Evolutionary conservation across 208 protist genomes (phyloP), one percentile per base, ranked within the genome.

Genomic region (Acanthamoeba divionensis): DNA sequence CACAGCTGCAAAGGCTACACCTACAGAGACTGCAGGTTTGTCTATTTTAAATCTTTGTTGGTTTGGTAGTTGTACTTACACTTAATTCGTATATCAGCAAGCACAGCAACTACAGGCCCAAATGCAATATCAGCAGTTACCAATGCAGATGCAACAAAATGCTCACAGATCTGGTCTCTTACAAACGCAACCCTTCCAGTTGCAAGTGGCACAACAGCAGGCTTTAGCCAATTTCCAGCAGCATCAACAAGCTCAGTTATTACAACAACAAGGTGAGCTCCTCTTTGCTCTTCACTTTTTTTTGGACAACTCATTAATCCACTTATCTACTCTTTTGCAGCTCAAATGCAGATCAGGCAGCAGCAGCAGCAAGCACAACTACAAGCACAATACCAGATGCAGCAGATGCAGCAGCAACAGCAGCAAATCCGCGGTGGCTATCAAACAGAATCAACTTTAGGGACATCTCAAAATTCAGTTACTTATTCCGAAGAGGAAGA

Each of bases 341-440:
- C 15, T 21, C 52, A 57, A 33, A 33, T 33, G 62, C 62, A 67
- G 62, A 67, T 67, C 62, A 24, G 38, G n/a, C 62, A 67, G 62
- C 62, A 24, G n/a, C 62, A 67, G 29, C 62, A 67, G 29, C 62
- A 67, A 33, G 62, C 62, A 12, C 62, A 67, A 21, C 62, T n/a
- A n/a, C n/a, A n/a, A n/a, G n/a, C n/a, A n/a, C n/a, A n/a, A n/a
- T n/a, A n/a, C n/a, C n/a, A n/a, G n/a, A n/a, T 67, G 2, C 62
- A 67, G 62, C 62, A 67, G 62, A 24, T 67, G 62, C 62, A 67
- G 62, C 62, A 67, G n/a, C 62, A 67, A 33, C 62, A 67, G 62
- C 29, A 24, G 18, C 62, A 67, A 13, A 67, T 67, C n/a, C 62
- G 38, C 62, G 12, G 29, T 21, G n/a, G n/a, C n/a, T n/a, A n/a